Base-by-base conservation (phyloP, 1,284 basidiomycete genomes). In the Heliocybe sulcata region DNA sequence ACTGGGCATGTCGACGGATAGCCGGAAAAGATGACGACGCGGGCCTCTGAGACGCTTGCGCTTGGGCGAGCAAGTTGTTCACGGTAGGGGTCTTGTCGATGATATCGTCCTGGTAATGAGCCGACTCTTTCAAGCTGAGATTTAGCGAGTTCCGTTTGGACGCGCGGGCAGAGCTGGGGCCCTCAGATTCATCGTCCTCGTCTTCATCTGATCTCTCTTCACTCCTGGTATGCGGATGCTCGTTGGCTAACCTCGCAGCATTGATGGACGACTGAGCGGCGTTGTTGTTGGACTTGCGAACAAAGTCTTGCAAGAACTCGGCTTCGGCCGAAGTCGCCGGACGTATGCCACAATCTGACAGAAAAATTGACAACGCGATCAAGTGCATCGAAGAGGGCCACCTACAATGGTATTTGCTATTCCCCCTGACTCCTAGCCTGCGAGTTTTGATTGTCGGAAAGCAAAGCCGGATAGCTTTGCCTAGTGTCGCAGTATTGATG, bases 381-480 rank as follows among this genome's bases (percentile, higher is more conserved):
- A 55, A 51, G 51, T 52, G 29, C 58, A 52, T 57, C 52, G 60
- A 64, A 59, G 54, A 29, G 80, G 85, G 65, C 9, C 25, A 12
- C 52, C 45, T 63, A 92, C 90, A 93, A 69, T 93, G 91, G 73
- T 93, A 93, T 77, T 93, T 92, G 73, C 85, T 92, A 74, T 94
- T 94, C 55, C 93, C 93, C 68, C 93, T 77, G 56, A 93, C 92
- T 56, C 93, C 93, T 56, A 96, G 72, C 56, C 94, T 85, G 61
- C 94, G 80, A 48, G 93, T 96, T 79, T 93, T 94, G 80, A 97
- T 94, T 61, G 88, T 90, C 48, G 92, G 91, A 74, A 93, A 97
- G 69, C 91, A 93, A 55, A 90, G 82, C 59, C 92, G 80, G 64
- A 97, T 94, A 52, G 92, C 92, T 72, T 97, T 96, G 59, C 93